These are phyloP conservation scores for Stromatinia cepivora DNA, from an alignment of 2,329 filamentous ascomycete genomes.

Conservation along the genomic window DNA sequence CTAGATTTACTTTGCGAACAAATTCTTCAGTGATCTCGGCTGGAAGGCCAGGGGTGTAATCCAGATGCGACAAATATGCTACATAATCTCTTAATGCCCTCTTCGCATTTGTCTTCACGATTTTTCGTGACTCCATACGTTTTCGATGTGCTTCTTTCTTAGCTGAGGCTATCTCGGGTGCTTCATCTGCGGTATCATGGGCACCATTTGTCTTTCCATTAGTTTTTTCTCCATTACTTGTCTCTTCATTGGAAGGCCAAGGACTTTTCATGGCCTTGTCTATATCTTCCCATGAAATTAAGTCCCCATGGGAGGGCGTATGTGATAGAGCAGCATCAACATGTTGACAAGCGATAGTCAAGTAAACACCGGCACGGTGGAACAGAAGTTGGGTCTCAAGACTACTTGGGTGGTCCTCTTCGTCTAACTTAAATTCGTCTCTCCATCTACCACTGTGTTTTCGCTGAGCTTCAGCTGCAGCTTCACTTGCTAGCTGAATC, in stretches of 20 bases:
- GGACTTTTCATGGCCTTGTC: not conserved
- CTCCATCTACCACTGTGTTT: conserved; percentile 43
- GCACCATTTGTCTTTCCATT: conserved; percentile 31
- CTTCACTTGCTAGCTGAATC: conserved; percentile 51
- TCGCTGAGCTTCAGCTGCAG: conserved; percentile 39
- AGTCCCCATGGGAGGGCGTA: conserved; percentile 26
- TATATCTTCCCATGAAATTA: conserved; percentile 21
- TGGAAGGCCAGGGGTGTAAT: conserved; percentile 65
- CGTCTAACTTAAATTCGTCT: conserved; percentile 53
- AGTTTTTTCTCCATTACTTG: conserved; percentile 26
- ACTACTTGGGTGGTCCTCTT: conserved; percentile 71
- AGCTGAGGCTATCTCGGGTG: conserved; percentile 43
- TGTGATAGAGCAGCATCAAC: conserved; percentile 56
- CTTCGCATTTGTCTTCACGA: conserved; percentile 73
- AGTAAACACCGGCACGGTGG: conserved; percentile 70
- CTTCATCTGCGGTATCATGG: conserved; percentile 25
- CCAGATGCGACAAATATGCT: conserved; percentile 69
- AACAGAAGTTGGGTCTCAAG: conserved; percentile 74
- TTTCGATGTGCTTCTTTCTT: conserved; percentile 48
- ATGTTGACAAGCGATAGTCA: conserved; percentile 68
- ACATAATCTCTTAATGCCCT: conserved; percentile 74
- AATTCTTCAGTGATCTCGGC: conserved; percentile 48
- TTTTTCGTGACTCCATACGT: conserved; percentile 62
- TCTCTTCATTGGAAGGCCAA: conserved; percentile 28
- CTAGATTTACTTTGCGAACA: conserved; percentile 57